phyloP scores from a whole-genome alignment of 192 early-diverging fungal genomes.

The Allomyces javanicus region DNA sequence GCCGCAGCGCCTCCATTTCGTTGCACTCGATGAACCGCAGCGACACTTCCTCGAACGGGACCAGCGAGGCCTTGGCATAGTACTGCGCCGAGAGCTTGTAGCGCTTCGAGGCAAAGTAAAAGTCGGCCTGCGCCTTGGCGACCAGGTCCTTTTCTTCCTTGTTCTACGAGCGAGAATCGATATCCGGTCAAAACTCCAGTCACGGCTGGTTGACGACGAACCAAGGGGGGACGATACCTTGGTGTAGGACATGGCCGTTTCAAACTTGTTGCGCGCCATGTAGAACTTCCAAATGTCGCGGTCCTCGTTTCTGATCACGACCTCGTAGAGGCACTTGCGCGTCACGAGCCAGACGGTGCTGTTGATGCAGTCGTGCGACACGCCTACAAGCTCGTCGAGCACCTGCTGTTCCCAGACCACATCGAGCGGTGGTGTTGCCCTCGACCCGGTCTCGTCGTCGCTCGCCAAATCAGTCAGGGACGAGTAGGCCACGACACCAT shows the following conservation, averaged over 20 bases:
- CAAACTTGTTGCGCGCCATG: slow-evolving; percentile 59
- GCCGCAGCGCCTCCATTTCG: slow-evolving; percentile 50
- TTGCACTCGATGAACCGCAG: slow-evolving; percentile 60
- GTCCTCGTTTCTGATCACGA: slow-evolving; percentile 81
- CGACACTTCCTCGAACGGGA: slow-evolving; percentile 80
- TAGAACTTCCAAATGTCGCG: slow-evolving; percentile 87
- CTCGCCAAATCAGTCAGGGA: too few species aligned
- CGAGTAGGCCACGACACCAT: too few species aligned
- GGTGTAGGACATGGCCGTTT: slow-evolving; percentile 56
- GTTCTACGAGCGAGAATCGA: slow-evolving; percentile 2
- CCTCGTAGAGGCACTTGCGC: slow-evolving; percentile 59
- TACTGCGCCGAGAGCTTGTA: slow-evolving; percentile 62
- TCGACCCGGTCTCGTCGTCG: too few species aligned
- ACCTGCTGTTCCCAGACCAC: background rate
- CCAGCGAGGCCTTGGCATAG: slow-evolving; percentile 52
- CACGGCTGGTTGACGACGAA: too few species aligned
- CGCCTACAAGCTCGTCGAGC: slow-evolving; percentile 6
- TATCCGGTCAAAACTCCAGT: too few species aligned
- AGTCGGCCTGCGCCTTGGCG: slow-evolving; percentile 65
- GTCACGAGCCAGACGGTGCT: slow-evolving; percentile 87
- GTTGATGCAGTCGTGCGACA: slow-evolving; percentile 55
- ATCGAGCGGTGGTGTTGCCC: background rate
- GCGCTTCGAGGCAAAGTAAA: slow-evolving; percentile 52
- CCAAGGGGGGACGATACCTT: slow-evolving; percentile 19
- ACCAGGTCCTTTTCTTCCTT: slow-evolving; percentile 52